Conservation (phyloP, 768 basidiomycete genomes). For the Boletus reticuloceps region DNA sequence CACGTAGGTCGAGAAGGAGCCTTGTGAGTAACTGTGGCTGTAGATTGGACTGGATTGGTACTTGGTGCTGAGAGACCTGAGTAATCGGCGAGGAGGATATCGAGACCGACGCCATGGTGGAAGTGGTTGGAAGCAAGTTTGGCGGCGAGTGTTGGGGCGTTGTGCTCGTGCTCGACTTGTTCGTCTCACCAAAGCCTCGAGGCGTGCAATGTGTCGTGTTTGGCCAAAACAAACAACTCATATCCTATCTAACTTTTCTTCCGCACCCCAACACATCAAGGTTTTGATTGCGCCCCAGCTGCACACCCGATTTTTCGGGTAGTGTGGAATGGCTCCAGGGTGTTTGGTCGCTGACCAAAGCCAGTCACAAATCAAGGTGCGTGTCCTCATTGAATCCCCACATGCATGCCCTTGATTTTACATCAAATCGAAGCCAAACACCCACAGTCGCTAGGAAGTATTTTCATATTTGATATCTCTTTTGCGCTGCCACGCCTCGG, state of each 20-base stretch:
- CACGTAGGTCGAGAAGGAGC: slow-evolving; percentile 89
- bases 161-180: slow-evolving; percentile 12
- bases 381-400: slow-evolving; percentile 6
- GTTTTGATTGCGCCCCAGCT: neutral
- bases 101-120: slow-evolving; percentile 37
- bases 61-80: slow-evolving; percentile 50
- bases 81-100: slow-evolving; percentile 56
- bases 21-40: slow-evolving; percentile 88
- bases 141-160: slow-evolving; percentile 9
- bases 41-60: slow-evolving; percentile 63
- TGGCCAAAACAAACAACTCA: slow-evolving; percentile 30
- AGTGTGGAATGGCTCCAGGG: neutral
- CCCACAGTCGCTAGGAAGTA: neutral
- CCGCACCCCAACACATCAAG: neutral
- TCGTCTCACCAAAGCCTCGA: slow-evolving; percentile 29
- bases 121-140: slow-evolving; percentile 11
- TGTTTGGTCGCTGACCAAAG: neutral
- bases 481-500: slow-evolving; percentile 5
- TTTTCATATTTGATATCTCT: slow-evolving; percentile 21
- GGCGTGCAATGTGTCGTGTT: slow-evolving; percentile 28
- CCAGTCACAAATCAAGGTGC: slow-evolving; percentile 1
- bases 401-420: slow-evolving; percentile 2
- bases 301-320: neutral
- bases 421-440: slow-evolving; percentile 9
- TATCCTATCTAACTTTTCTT: neutral